Evolutionary conservation across 2,329 filamentous ascomycete species (phyloP).

Genomic region (Pseudocercospora fuligena): DNA sequence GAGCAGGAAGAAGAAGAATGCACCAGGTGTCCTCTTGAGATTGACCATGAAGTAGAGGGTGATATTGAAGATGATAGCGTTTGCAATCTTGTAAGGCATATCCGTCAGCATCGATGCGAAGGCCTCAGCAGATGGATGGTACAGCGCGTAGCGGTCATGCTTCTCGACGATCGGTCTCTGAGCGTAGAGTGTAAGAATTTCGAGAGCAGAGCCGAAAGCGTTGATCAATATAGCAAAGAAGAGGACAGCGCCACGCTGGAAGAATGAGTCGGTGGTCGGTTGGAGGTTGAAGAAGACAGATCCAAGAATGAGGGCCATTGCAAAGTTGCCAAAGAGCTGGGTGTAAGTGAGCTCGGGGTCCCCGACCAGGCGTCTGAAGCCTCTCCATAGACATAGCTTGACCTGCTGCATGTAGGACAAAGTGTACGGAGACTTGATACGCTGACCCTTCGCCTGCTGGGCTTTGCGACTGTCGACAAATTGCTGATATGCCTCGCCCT

Average conservation of each 20-base stretch:
- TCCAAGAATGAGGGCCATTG: conserved; percentile 77
- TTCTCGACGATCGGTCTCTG: conserved; percentile 94
- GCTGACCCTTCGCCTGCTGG: conserved; percentile 55
- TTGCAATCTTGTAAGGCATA: conserved; percentile 79
- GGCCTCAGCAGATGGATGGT: conserved; percentile 89
- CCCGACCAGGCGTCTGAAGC: conserved; percentile 74
- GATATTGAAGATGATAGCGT: conserved; percentile 76
- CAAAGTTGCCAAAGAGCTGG: conserved; percentile 71
- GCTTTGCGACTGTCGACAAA: conserved; percentile 53
- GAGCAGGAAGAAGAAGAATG: conserved; percentile 86
- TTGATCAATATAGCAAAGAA: conserved; percentile 91
- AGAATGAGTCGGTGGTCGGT: conserved; percentile 72
- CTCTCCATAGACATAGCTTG: conserved; percentile 77
- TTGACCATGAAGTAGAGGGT: conserved; percentile 87
- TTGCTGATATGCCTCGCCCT: conserved; percentile 50
- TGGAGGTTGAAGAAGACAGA: conserved; percentile 81
- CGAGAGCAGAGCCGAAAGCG: conserved; percentile 78
- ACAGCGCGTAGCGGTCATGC: conserved; percentile 82
- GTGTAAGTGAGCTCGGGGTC: conserved; percentile 77
- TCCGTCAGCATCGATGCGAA: conserved; percentile 84
- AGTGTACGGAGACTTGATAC: conserved; percentile 78
- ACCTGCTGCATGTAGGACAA: conserved; percentile 78
- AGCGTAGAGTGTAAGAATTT: conserved; percentile 84
- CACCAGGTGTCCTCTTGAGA: conserved; percentile 71
- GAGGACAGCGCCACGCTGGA: conserved; percentile 75